Evolutionary conservation across 2,329 filamentous ascomycete species (phyloP), one percentile per base, ranked within the genome.

Genomic region (Fonsecaea monophora): DNA sequence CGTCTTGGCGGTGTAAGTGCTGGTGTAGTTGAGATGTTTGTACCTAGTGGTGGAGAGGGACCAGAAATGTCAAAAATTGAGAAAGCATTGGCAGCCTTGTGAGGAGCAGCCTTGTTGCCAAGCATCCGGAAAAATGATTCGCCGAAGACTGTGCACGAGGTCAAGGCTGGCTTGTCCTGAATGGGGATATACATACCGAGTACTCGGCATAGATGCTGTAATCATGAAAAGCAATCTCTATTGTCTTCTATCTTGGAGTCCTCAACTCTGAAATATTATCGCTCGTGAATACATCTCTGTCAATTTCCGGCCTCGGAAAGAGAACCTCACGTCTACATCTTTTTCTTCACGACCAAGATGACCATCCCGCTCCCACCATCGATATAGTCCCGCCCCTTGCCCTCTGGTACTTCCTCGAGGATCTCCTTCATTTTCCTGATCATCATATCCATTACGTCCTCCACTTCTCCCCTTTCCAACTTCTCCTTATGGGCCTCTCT

Each of bases 401-500:
- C 72, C 42, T 73, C 67, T 38, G 72, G 60, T 53, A 73, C 68
- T 45, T 76, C 73, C 7, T 73, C 70, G 56, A 75, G 61, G 9
- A 75, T 62, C 42, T 73, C 66, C 68, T 73, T 73, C 21, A 72
- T 68, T 25, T 68, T 62, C 54, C 67, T 70, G 10, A 75, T 53
- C 21, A 74, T 60, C 30, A 68, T 54, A 53, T 72, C 73, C 18
- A 80, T 70, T n/a, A 75, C 73, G 71, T 80, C 79, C 35, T 76
- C 69, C 5, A 71, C 35, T 45, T 72, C 67, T 4, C 80, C 79
- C 0, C 76, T 79, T 4, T 75, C 77, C 10, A 71, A 71, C 12
- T 74, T 59, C 6, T 78, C 75, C 5, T 77, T 76, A 71, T 82
- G 71, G 5, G 77, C 78, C 73, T 78, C 74, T 57, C 78, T 74